A percentile compares a stretch with the other conserved stretches of the same genome.
These are phyloP conservation scores for Gossypium bickii DNA, from an alignment of 345 rosid genomes.

Conservation along the genomic window DNA sequence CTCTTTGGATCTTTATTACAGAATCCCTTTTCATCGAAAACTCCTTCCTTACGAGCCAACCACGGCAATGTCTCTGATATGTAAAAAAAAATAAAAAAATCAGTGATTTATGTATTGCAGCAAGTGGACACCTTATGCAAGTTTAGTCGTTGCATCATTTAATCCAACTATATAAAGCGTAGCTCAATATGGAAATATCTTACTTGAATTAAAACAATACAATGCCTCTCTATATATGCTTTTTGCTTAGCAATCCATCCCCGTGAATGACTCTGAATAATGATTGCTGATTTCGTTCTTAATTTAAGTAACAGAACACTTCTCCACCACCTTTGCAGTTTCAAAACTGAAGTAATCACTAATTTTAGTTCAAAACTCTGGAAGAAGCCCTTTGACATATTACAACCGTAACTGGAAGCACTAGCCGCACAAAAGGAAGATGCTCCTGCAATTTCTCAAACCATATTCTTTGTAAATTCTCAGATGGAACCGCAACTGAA, in stretches of 20 bases:
- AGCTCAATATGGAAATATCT: slow-evolving; percentile 16
- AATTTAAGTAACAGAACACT: slow-evolving; percentile 34
- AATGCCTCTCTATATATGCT: slow-evolving; percentile 39
- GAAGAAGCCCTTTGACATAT: slow-evolving; percentile 20
- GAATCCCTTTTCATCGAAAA: slow-evolving; percentile 42
- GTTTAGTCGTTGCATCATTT: background rate
- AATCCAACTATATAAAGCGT: background rate
- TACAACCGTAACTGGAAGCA: slow-evolving; percentile 10
- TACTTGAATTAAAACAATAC: slow-evolving; percentile 64
- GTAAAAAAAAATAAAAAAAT: slow-evolving; percentile 11
- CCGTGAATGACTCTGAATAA: slow-evolving; percentile 56
- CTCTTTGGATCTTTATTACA: slow-evolving; percentile 51
- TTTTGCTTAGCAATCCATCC: slow-evolving; percentile 53
- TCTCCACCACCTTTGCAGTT: slow-evolving; percentile 92
- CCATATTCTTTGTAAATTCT: background rate
- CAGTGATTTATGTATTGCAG: background rate
- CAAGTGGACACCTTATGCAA: background rate
- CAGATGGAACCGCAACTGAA: slow-evolving; percentile 1
- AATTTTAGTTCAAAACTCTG: slow-evolving; percentile 28
- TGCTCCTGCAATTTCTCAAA: slow-evolving; percentile 38
- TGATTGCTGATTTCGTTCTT: slow-evolving; percentile 46
- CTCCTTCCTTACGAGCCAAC: slow-evolving; percentile 55
- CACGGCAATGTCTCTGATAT: slow-evolving; percentile 53
- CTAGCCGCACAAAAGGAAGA: slow-evolving; percentile 26
- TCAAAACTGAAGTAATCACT: slow-evolving; percentile 38